Conservation (phyloP, 257 asterid genomes). For the Penstemon davidsonii region DNA sequence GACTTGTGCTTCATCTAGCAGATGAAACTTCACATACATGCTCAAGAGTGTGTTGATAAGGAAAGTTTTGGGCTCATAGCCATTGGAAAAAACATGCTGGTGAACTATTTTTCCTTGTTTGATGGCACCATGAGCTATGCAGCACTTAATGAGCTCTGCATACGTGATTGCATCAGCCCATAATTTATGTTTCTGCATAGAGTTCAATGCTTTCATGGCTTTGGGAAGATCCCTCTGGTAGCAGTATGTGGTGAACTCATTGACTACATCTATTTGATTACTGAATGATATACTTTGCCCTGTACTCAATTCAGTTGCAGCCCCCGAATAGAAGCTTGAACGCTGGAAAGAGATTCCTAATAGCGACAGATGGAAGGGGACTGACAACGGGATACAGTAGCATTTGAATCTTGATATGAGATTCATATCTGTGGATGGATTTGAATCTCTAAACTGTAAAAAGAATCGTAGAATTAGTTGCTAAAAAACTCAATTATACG, state of each 20-base stretch:
- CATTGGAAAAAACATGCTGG: constrained; percentile 63
- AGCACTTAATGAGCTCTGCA: constrained; percentile 79
- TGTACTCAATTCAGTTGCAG: constrained; percentile 30
- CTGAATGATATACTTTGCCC: constrained; percentile 23
- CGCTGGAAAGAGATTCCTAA: constrained; percentile 25
- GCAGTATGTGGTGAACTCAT: constrained; percentile 54
- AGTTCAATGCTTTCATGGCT: constrained; percentile 65
- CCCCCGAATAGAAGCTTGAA: constrained; percentile 30
- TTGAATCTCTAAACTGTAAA: constrained; percentile 33
- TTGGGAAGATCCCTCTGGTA: constrained; percentile 59
- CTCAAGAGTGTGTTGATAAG: constrained; percentile 60
- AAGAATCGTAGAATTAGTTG: constrained; percentile 9
- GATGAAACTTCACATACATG: constrained; percentile 78
- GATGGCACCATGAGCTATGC: constrained; percentile 62
- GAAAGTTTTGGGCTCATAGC: constrained; percentile 79
- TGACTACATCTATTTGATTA: constrained; percentile 32
- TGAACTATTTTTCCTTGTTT: constrained; percentile 61
- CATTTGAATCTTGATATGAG: constrained; percentile 33
- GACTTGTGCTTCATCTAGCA: constrained; percentile 58
- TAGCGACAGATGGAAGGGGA: constrained; percentile 22
- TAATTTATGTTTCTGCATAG: constrained; percentile 56
- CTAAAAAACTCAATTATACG: constrained; percentile 4
- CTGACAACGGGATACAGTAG: constrained; percentile 16
- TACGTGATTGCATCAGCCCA: constrained; percentile 72
- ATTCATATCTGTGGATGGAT: constrained; percentile 31